Conservation (phyloP, 371 early-diverging fungal species). For the Mycotypha africana region DNA sequence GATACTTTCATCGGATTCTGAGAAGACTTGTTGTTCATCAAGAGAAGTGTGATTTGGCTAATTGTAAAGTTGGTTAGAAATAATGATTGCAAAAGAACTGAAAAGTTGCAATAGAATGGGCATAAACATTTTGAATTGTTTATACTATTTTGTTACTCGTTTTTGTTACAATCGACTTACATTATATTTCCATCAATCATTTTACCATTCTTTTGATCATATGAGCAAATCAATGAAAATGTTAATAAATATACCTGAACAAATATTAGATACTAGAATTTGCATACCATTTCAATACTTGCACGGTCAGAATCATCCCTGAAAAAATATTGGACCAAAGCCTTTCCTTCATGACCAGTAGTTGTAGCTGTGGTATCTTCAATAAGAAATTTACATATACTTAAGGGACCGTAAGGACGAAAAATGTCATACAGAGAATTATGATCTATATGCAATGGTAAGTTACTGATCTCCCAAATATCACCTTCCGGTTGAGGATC, state of each 20-base stretch:
- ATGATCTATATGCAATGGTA: conserved; percentile 22
- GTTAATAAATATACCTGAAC: too few species aligned
- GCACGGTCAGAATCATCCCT: conserved; percentile 25
- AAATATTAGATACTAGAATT: too few species aligned
- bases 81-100: too few species aligned
- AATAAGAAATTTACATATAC: conserved; percentile 19
- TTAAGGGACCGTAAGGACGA: conserved; percentile 36
- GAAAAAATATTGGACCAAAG: conserved; percentile 31
- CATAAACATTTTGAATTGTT: too few species aligned
- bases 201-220: conserved; percentile 18
- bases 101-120: too few species aligned
- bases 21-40: too few species aligned
- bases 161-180: conserved; percentile 11
- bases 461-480: conserved; percentile 24
- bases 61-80: too few species aligned
- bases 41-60: too few species aligned
- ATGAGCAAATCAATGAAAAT: too few species aligned
- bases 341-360: conserved; percentile 13
- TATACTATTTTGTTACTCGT: too few species aligned
- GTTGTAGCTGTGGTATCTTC: conserved; percentile 8
- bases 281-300: conserved; percentile 23
- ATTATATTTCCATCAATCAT: conserved; percentile 10
- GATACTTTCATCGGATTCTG: too few species aligned
- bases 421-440: conserved; percentile 27
- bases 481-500: conserved; percentile 20